phyloP scores from a whole-genome alignment of 371 early-diverging fungal genomes.

The Blakeslea trispora region DNA sequence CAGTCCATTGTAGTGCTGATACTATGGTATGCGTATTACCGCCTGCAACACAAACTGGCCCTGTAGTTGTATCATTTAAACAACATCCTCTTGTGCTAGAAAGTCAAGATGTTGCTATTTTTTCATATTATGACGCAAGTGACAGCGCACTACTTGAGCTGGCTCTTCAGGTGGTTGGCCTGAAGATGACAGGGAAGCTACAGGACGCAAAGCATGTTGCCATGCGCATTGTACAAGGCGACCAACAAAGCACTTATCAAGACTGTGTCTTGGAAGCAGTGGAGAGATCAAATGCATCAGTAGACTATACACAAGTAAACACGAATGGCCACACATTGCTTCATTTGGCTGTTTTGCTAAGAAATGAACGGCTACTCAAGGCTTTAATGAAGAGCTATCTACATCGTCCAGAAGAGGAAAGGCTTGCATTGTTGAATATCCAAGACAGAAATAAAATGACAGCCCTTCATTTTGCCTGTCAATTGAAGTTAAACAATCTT shows the following conservation, averaged over 20 bases:
- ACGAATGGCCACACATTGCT: constrained; percentile 37
- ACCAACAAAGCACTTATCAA: constrained; percentile 32
- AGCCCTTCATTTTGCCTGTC: constrained; percentile 40
- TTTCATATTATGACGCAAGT: constrained; percentile 63
- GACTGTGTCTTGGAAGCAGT: not conserved
- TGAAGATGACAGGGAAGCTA: constrained; percentile 71
- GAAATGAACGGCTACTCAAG: constrained; percentile 21
- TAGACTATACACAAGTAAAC: constrained; percentile 18
- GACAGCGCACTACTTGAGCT: constrained; percentile 84
- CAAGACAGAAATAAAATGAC: constrained; percentile 40
- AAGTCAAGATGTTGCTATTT: constrained; percentile 47
- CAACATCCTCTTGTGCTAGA: constrained; percentile 46
- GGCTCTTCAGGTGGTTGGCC: constrained; percentile 78
- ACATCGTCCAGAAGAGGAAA: constrained; percentile 1
- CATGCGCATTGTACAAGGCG: constrained; percentile 59
- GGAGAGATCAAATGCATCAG: not conserved
- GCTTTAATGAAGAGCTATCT: constrained; percentile 1
- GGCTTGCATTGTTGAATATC: constrained; percentile 7
- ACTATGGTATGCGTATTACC: constrained; percentile 80
- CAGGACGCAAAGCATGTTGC: constrained; percentile 69
- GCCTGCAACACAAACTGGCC: constrained; percentile 69
- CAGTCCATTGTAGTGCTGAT: constrained; percentile 61
- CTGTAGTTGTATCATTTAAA: constrained; percentile 73
- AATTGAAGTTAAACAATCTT: constrained; percentile 21
- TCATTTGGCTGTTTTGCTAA: constrained; percentile 35